Percentiles rank a stretch among this genome's conserved stretches.
Evolutionary conservation across 148 eudicot genomes (phyloP).

Genomic region (Rhododendron griersonianum): DNA sequence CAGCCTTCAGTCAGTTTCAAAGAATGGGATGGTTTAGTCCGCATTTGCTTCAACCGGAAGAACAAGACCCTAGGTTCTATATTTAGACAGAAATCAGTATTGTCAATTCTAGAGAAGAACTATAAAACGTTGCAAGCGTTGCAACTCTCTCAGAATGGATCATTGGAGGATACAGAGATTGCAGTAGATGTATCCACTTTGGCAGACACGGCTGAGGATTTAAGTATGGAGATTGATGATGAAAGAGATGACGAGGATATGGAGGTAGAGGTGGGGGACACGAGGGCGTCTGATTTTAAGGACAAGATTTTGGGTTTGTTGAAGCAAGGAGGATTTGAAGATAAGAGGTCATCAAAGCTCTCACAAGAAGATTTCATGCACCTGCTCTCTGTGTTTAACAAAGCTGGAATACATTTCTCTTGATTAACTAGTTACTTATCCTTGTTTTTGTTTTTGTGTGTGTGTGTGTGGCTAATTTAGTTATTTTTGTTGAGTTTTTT

Average conservation of each 20-base stretch:
- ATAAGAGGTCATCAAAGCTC: slow-evolving; percentile 86
- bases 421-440: slow-evolving; percentile 5
- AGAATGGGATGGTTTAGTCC: slow-evolving; percentile 89
- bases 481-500: neutral
- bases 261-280: slow-evolving; percentile 55
- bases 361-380: slow-evolving; percentile 84
- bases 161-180: slow-evolving; percentile 28
- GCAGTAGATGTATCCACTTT: slow-evolving; percentile 26
- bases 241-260: slow-evolving; percentile 54
- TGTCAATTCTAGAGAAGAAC: slow-evolving; percentile 74
- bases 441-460: neutral
- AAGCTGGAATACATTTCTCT: slow-evolving; percentile 78
- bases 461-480: neutral
- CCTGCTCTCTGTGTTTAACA: slow-evolving; percentile 71
- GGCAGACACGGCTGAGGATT: slow-evolving; percentile 36
- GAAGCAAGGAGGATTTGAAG: slow-evolving; percentile 69
- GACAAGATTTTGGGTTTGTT: slow-evolving; percentile 56
- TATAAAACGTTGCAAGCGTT: slow-evolving; percentile 67
- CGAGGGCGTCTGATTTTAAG: slow-evolving; percentile 55
- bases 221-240: slow-evolving; percentile 52
- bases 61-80: slow-evolving; percentile 82
- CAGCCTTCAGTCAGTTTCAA: slow-evolving; percentile 67
- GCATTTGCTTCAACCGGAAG: slow-evolving; percentile 77
- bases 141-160: slow-evolving; percentile 24
- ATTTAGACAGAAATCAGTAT: slow-evolving; percentile 64